phyloP scores from a whole-genome alignment of 2,329 filamentous ascomycete genomes.

The Aspergillus pseudonomiae region DNA sequence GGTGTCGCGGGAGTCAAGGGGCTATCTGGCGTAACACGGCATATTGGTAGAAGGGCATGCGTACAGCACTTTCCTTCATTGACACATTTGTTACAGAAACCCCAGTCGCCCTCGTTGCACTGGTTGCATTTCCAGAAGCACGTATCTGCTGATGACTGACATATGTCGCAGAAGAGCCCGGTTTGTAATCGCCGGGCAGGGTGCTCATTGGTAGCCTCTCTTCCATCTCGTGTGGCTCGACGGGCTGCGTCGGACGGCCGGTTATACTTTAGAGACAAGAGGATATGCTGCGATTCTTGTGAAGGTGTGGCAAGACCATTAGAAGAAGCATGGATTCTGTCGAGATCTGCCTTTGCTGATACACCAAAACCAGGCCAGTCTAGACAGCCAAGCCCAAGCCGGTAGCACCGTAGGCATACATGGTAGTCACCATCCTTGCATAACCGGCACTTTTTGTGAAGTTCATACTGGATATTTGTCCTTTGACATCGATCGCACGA shows the following conservation, averaged over 20 bases:
- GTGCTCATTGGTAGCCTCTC: constrained; percentile 64
- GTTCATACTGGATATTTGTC: constrained; percentile 75
- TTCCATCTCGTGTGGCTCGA: constrained; percentile 44
- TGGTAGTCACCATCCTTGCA: constrained; percentile 75
- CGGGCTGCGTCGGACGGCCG: constrained; percentile 32
- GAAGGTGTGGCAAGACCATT: constrained; percentile 20
- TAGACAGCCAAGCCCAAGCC: constrained; percentile 72
- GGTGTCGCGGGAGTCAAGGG: constrained; percentile 14
- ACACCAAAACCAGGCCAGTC: constrained; percentile 89
- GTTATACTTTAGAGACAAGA: constrained; percentile 44
- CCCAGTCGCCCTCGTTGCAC: constrained; percentile 94
- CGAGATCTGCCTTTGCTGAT: constrained; percentile 69
- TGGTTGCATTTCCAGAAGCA: constrained; percentile 87
- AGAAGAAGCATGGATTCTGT: constrained; percentile 49
- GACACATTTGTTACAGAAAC: constrained; percentile 86
- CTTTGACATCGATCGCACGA: constrained; percentile 72
- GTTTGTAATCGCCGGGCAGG: constrained; percentile 70
- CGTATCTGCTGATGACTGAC: constrained; percentile 71
- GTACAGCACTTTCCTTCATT: constrained; percentile 80
- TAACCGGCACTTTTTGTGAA: constrained; percentile 79
- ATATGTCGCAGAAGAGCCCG: constrained; percentile 83
- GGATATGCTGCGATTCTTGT: constrained; percentile 52
- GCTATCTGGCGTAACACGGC: constrained; percentile 55
- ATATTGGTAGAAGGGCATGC: constrained; percentile 77
- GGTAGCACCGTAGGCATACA: constrained; percentile 80